Evolutionary conservation across 2,329 filamentous ascomycete genomes (phyloP).

Genomic region (Alternaria triticina): DNA sequence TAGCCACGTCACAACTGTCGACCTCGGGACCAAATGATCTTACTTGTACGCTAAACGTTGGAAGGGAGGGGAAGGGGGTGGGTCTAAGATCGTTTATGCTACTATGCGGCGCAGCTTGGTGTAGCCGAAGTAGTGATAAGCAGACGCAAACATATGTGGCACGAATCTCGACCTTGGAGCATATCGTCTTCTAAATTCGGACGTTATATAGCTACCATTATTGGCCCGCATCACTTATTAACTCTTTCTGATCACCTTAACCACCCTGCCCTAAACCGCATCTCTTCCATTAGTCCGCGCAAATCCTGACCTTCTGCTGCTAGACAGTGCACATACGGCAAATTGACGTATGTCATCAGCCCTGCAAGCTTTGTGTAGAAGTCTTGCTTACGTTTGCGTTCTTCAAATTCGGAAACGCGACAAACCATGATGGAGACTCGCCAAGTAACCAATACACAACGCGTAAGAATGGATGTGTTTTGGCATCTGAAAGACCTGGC

Average conservation of each 20-base stretch:
- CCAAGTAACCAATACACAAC: background rate
- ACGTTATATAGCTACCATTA: slow-evolving; percentile 33
- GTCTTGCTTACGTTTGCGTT: background rate
- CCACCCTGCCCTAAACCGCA: slow-evolving; percentile 14
- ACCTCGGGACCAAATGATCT: background rate
- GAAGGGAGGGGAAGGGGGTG: background rate
- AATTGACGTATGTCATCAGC: slow-evolving; percentile 55
- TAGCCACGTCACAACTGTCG: background rate
- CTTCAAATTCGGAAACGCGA: background rate
- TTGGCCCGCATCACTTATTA: slow-evolving; percentile 8
- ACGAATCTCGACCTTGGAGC: slow-evolving; percentile 31
- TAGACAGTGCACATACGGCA: slow-evolving; percentile 58
- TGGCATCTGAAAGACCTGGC: background rate
- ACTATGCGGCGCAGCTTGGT: background rate
- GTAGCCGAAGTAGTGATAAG: background rate
- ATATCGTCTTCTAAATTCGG: slow-evolving; percentile 31
- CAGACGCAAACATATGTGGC: background rate
- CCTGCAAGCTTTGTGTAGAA: slow-evolving; percentile 45
- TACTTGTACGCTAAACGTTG: background rate
- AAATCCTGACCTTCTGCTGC: slow-evolving; percentile 42
- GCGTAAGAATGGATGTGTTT: background rate
- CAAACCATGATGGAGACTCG: background rate
- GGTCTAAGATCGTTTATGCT: background rate
- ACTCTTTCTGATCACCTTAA: slow-evolving; percentile 15
- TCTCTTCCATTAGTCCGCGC: slow-evolving; percentile 13